These are phyloP conservation scores for Hyaloscypha finlandica DNA, from an alignment of 495 filamentous ascomycete species.

Conservation along the genomic window DNA sequence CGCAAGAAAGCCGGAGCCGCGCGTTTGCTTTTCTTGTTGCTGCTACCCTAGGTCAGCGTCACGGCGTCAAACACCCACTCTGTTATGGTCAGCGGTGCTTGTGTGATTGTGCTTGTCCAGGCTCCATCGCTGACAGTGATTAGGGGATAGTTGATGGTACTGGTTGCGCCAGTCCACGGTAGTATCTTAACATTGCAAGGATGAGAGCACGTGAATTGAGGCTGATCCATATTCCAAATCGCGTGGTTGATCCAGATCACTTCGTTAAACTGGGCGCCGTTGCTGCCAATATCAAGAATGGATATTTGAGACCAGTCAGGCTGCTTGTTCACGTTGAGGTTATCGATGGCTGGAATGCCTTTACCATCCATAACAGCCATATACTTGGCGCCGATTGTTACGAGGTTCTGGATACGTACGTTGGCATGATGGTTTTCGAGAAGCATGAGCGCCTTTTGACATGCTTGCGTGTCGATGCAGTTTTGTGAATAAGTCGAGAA, in stretches of 20 bases:
- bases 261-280: slow-evolving; percentile 22
- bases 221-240: slow-evolving; percentile 32
- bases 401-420: slow-evolving; percentile 26
- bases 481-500: slow-evolving; percentile 25
- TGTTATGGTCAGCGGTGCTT: slow-evolving; percentile 29
- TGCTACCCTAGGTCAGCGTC: slow-evolving; percentile 7
- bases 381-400: slow-evolving; percentile 30
- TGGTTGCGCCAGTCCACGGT: slow-evolving; percentile 31
- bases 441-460: slow-evolving; percentile 28
- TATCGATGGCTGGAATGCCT: slow-evolving; percentile 29
- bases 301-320: slow-evolving; percentile 30
- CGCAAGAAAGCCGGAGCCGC: slow-evolving; percentile 11
- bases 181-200: slow-evolving; percentile 33
- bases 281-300: slow-evolving; percentile 31
- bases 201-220: slow-evolving; percentile 31
- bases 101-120: slow-evolving; percentile 34
- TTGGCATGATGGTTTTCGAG: slow-evolving; percentile 10
- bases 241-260: slow-evolving; percentile 31
- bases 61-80: slow-evolving; percentile 26
- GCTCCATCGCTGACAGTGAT: slow-evolving; percentile 31
- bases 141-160: slow-evolving; percentile 32
- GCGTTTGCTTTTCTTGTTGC: slow-evolving; percentile 20
- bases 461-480: slow-evolving; percentile 27
- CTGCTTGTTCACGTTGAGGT: slow-evolving; percentile 28
- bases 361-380: slow-evolving; percentile 32